phyloP scores from a whole-genome alignment of 345 rosid genomes.

The Pelargonium nanum region DNA sequence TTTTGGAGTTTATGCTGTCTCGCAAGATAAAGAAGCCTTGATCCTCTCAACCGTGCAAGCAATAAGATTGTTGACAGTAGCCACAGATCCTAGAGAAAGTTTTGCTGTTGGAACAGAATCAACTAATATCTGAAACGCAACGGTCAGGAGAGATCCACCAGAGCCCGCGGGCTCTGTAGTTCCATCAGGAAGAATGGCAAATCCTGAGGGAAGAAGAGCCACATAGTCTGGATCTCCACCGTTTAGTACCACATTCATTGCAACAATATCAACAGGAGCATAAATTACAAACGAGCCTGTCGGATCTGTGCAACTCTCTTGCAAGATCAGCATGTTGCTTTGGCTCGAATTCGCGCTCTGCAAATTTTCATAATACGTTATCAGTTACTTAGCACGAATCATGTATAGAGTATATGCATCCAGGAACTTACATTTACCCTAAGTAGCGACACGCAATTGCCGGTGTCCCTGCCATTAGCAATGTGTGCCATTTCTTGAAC shows the following conservation, averaged over 20 bases:
- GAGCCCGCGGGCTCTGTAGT: conserved; percentile 10
- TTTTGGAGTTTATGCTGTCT: conserved; percentile 16
- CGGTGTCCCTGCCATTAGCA: conserved; percentile 67
- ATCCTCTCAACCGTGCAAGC: conserved; percentile 63
- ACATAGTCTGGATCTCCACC: conserved; percentile 48
- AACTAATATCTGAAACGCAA: conserved; percentile 70
- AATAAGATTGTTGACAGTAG: conserved; percentile 68
- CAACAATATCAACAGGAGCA: conserved; percentile 46
- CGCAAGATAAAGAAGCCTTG: conserved; percentile 38
- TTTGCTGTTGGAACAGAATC: conserved; percentile 43
- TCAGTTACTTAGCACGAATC: not conserved
- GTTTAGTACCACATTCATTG: conserved; percentile 32
- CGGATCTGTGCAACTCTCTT: conserved; percentile 48
- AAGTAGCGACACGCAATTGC: conserved; percentile 72
- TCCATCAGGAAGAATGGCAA: conserved; percentile 53
- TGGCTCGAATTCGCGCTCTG: conserved; percentile 39
- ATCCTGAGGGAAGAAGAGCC: conserved; percentile 57
- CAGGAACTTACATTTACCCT: conserved; percentile 45
- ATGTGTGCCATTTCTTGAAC: conserved; percentile 77
- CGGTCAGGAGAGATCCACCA: conserved; percentile 65
- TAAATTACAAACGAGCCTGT: conserved; percentile 47
- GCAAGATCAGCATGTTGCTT: conserved; percentile 47
- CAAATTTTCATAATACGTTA: no score
- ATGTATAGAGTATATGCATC: no score
- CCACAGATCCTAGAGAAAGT: conserved; percentile 66